Conservation (phyloP, 176 grass and related monocot genomes). For the Avena insularis region DNA sequence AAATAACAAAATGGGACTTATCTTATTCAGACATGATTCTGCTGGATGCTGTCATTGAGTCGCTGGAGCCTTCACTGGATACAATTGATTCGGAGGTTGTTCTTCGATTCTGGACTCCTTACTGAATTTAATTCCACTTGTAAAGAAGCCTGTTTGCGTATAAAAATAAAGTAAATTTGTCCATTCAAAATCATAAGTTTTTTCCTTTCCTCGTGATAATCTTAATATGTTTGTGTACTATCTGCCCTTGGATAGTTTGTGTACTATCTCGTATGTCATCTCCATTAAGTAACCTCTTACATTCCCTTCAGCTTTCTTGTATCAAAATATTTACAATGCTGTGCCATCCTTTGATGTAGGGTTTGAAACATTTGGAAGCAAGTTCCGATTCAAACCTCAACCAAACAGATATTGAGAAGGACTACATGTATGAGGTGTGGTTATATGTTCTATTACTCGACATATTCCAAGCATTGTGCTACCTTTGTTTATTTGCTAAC, state of each 20-base stretch:
- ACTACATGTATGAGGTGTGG: conserved; percentile 60
- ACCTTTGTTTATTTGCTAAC: neutral
- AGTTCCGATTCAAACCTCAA: conserved; percentile 37
- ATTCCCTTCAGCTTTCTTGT: neutral
- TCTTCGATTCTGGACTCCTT: conserved; percentile 6
- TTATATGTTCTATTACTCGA: neutral
- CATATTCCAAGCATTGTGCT: conserved; percentile 6
- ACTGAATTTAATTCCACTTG: neutral
- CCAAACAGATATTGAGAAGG: conserved; percentile 30
- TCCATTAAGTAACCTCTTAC: conserved; percentile 12
- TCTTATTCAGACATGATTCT: conserved; percentile 56
- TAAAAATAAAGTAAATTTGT: neutral
- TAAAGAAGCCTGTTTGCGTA: neutral
- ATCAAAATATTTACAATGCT: conserved; percentile 33
- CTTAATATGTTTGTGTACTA: conserved; percentile 28
- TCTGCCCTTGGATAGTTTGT: neutral
- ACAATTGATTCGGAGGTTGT: conserved; percentile 57
- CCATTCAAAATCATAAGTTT: neutral
- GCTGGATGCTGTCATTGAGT: conserved; percentile 67
- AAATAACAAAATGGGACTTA: neutral
- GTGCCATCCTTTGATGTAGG: conserved; percentile 36
- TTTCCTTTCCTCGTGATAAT: neutral
- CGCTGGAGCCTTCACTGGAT: conserved; percentile 54
- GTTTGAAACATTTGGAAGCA: conserved; percentile 33
- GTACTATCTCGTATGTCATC: conserved; percentile 23